A percentile compares a stretch with the other conserved stretches of the same genome.
Evolutionary conservation across 352 stramenopile genomes (phyloP).

Genomic region (Pythium diclinum): DNA sequence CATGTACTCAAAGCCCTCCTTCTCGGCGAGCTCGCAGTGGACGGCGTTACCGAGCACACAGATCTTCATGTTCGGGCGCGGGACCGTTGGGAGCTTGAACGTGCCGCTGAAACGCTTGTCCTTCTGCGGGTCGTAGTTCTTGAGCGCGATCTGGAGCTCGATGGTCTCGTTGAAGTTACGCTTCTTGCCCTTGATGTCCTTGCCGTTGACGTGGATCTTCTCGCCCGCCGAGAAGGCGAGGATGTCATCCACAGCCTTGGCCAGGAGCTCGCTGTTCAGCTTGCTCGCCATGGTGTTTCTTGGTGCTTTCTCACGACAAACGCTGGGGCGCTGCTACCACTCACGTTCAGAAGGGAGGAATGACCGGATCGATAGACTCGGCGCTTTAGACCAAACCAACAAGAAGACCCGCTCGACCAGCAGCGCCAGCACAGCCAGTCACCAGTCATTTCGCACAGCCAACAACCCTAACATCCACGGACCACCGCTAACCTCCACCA

Average conservation of each 20-base stretch:
- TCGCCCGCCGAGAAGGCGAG: conserved; percentile 95
- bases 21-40: conserved; percentile 98
- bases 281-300: conserved; percentile 86
- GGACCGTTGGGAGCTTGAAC: conserved; percentile 97
- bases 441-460: conserved; percentile 24
- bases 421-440: background rate
- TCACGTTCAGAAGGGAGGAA: conserved; percentile 80
- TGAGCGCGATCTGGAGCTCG: conserved; percentile 98
- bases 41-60: conserved; percentile 99
- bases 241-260: conserved; percentile 95
- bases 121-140: conserved; percentile 99
- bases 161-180: conserved; percentile 99
- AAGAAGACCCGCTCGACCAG: background rate
- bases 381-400: too few relatives aligned
- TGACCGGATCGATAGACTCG: conserved; percentile 15
- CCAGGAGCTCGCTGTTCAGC: conserved; percentile 96
- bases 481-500: conserved; percentile 12
- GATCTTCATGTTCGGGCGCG: conserved; percentile 94
- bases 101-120: conserved; percentile 99
- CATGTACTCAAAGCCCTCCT: conserved; percentile 98
- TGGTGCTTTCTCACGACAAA: conserved; percentile 23
- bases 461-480: conserved; percentile 21
- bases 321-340: conserved; percentile 59
- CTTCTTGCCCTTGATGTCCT: conserved; percentile 98
- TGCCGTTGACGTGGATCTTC: conserved; percentile 88